Evolutionary conservation across 1,284 basidiomycete species (phyloP).

Genomic region (Bondarzewia mesenterica): DNA sequence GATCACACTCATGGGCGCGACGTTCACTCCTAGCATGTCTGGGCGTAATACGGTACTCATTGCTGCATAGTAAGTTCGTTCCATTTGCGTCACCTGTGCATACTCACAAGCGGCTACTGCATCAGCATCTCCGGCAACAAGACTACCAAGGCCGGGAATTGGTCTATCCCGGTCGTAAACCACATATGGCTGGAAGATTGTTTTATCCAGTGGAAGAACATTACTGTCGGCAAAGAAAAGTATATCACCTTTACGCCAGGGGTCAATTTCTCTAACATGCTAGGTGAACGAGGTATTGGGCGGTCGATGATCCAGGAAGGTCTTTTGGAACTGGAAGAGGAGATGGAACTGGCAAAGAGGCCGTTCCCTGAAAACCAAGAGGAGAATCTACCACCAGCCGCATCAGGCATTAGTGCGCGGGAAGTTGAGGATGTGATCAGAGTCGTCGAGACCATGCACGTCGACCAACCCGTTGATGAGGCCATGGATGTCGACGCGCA

Average conservation of each 20-base stretch:
- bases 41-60: slow-evolving; percentile 71
- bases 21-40: slow-evolving; percentile 76
- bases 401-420: neutral
- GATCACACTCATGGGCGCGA: slow-evolving; percentile 68
- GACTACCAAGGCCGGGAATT: slow-evolving; percentile 62
- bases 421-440: slow-evolving; percentile 19
- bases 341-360: slow-evolving; percentile 15
- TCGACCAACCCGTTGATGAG: too few species aligned
- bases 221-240: slow-evolving; percentile 50
- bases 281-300: slow-evolving; percentile 47
- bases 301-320: slow-evolving; percentile 22
- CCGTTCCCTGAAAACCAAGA: neutral
- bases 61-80: slow-evolving; percentile 61
- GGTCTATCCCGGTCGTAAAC: slow-evolving; percentile 83
- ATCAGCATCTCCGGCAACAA: slow-evolving; percentile 62
- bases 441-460: slow-evolving; percentile 5
- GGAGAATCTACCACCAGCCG: neutral
- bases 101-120: neutral
- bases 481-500: slow-evolving; percentile 17
- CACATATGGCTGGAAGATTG: slow-evolving; percentile 89
- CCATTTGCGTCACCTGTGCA: neutral
- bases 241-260: slow-evolving; percentile 63
- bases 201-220: slow-evolving; percentile 67
- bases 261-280: slow-evolving; percentile 53
- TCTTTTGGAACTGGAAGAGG: slow-evolving; percentile 20